Evolutionary conservation across 2,329 filamentous ascomycete species (phyloP).

Genomic region (Trichoderma afroharzianum): DNA sequence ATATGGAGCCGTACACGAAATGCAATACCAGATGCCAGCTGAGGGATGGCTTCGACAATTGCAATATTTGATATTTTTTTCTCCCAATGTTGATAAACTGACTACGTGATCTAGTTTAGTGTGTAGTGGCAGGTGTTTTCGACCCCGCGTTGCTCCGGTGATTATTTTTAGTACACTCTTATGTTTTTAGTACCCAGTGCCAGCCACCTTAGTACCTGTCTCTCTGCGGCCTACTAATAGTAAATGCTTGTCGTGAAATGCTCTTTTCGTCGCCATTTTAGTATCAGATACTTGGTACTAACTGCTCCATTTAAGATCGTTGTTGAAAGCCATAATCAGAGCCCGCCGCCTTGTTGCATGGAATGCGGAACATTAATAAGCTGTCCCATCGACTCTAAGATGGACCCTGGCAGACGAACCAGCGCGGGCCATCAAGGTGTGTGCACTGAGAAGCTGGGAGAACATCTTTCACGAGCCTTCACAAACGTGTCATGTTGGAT

Average conservation of each 20-base stretch:
- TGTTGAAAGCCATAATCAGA: not conserved
- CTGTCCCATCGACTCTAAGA: not conserved
- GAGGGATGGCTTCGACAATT: not conserved
- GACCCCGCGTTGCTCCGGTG: constrained; percentile 12
- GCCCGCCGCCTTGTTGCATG: not conserved
- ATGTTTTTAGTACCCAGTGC: not conserved
- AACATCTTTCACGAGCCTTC: not conserved
- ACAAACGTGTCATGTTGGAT: not conserved
- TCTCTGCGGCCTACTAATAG: not conserved
- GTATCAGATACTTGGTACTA: not conserved
- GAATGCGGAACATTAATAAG: not conserved
- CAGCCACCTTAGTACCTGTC: not conserved
- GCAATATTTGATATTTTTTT: not conserved
- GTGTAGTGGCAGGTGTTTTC: constrained; percentile 9
- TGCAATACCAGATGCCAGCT: not conserved
- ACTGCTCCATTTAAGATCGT: not conserved
- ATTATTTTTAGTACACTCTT: not conserved
- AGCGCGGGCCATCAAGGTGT: not conserved
- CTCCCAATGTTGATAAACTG: not conserved
- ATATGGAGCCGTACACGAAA: not conserved
- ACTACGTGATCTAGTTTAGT: not conserved
- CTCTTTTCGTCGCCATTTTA: not conserved
- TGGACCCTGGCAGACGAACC: not conserved
- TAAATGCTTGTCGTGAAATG: not conserved
- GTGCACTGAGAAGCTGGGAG: not conserved